Evolutionary conservation across 495 filamentous ascomycete genomes (phyloP), one percentile per base, ranked within the genome.

Genomic region (Tuber microsphaerosporum): DNA sequence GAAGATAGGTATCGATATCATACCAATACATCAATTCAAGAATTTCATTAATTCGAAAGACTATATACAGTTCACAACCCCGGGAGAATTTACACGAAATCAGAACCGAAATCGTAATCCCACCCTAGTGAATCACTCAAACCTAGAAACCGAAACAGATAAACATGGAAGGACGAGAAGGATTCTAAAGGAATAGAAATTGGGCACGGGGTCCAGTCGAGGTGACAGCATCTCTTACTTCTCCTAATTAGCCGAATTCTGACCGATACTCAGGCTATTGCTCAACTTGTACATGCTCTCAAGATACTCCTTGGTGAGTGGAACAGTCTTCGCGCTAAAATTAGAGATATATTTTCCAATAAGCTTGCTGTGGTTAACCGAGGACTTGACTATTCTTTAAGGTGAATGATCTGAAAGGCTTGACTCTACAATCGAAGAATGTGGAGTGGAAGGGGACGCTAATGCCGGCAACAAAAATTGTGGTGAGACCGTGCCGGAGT

Each of bases 331-430:
- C 46, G 95, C 95, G 22, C 96, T 99, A 71, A 99, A 96, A 84
- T 99, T 99, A 78, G 95, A 96, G 76, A 99, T 97, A 86, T 99
- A 99, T 87, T 99, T 99, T 74, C 95, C 96, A 78, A 99, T 86
- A 80, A 99, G 85, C 86, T 98, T 99, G 85, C 91, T 90, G n/a
- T 96, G 95, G 82, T 99, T 96, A 83, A 99, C 98, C 68, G 91
- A 94, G 34, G 92, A 97, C 88, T 96, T 95, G 87, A 97, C 91
- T 87, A 99, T 98, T 99, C 92, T 98, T 98, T 76, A 97, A 90
- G 81, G 98, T 85, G 87, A 99, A 98, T 71, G 89, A 92, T 73
- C 95, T 89, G 92, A 99, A 99, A 68, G 95, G 95, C 87, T 99
- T 99, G 84, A 99, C 95, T 80, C 95, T 96, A 34, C 93, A 96